phyloP scores from a whole-genome alignment of 1,139 yeast genomes.

The Maudiozyma humilis region DNA sequence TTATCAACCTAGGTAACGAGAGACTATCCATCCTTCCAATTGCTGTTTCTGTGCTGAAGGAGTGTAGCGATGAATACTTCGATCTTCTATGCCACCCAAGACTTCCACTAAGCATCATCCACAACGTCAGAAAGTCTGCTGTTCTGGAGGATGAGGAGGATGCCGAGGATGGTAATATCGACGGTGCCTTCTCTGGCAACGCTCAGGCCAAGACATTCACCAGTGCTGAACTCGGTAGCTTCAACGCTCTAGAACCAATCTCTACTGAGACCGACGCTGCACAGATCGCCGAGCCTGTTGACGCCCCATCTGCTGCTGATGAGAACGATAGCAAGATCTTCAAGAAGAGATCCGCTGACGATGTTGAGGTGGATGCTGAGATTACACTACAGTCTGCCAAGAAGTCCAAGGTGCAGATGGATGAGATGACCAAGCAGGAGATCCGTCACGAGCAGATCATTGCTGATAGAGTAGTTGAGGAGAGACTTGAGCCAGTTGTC shows the following conservation, averaged over 20 bases:
- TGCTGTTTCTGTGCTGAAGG: slow-evolving; percentile 39
- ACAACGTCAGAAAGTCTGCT: slow-evolving; percentile 26
- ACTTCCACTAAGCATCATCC: slow-evolving; percentile 54
- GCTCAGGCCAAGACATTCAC: background rate
- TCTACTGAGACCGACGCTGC: background rate
- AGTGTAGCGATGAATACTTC: slow-evolving; percentile 36
- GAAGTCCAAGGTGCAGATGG: slow-evolving; percentile 8
- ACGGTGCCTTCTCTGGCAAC: slow-evolving; percentile 3
- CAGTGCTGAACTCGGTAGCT: background rate
- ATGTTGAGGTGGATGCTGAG: background rate
- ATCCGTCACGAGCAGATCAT: background rate
- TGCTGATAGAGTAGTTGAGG: slow-evolving; percentile 3
- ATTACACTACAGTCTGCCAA: background rate
- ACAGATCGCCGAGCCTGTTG: background rate
- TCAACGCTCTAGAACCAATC: background rate
- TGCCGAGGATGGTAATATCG: background rate
- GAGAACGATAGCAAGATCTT: slow-evolving; percentile 11
- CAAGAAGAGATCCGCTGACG: slow-evolving; percentile 14
- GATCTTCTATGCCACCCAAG: slow-evolving; percentile 67
- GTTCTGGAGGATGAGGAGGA: slow-evolving; percentile 17
- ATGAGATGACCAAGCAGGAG: background rate
- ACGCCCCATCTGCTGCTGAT: background rate
- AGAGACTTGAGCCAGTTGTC: background rate
- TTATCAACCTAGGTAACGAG: slow-evolving; percentile 58
- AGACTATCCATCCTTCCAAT: slow-evolving; percentile 62